Percentiles rank a stretch among this genome's conserved stretches.
Conservation (phyloP, 2,329 filamentous ascomycete genomes). For the Neopestalotiopsis sp. region DNA sequence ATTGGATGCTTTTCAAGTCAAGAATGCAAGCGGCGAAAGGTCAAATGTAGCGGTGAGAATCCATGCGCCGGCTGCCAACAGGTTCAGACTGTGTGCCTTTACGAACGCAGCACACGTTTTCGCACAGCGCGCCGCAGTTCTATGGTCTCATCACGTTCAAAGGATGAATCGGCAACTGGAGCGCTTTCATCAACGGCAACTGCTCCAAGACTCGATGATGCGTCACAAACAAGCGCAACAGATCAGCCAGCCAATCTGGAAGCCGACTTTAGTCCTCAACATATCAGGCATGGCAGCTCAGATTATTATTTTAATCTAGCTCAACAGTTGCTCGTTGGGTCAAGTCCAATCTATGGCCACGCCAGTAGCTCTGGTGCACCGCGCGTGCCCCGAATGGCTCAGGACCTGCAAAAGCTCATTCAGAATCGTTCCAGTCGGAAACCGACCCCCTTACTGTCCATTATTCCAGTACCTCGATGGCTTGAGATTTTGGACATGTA, state of each 20-base stretch:
- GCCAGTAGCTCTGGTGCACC: not conserved
- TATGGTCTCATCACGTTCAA: not conserved
- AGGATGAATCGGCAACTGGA: not conserved
- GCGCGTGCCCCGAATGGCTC: not conserved
- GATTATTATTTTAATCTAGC: conserved; percentile 14
- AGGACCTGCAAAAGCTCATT: not conserved
- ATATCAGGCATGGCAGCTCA: conserved; percentile 8
- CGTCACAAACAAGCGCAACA: not conserved
- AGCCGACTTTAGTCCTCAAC: conserved; percentile 1
- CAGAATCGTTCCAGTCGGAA: not conserved
- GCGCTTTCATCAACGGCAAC: not conserved
- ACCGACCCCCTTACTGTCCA: not conserved
- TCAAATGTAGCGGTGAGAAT: conserved; percentile 15
- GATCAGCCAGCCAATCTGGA: not conserved
- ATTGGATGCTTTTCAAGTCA: not conserved
- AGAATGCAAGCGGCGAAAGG: conserved; percentile 16
- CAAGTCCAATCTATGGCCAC: not conserved
- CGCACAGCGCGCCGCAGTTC: not conserved
- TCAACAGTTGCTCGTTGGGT: conserved; percentile 2
- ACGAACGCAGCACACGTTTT: conserved; percentile 13
- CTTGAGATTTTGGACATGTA: conserved; percentile 8
- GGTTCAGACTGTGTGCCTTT: conserved; percentile 2
- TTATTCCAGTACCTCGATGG: not conserved
- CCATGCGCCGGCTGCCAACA: conserved; percentile 8
- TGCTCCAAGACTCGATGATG: not conserved